phyloP scores from a whole-genome alignment of 2,329 filamentous ascomycete species.

The Thelonectria olida region DNA sequence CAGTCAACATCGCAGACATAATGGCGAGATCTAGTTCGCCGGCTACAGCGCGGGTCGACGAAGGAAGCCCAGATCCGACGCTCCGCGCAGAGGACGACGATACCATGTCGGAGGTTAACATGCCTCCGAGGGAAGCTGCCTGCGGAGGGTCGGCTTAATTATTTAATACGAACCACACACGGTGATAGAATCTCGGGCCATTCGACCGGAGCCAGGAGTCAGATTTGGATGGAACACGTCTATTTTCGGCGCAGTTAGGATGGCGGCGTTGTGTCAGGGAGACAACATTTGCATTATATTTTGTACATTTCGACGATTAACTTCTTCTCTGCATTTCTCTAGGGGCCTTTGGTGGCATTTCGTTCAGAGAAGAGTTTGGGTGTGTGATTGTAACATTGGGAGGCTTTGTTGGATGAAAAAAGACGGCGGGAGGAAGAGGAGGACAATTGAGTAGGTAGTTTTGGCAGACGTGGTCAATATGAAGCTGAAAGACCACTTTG shows the following conservation, averaged over 20 bases:
- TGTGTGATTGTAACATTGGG: conserved; percentile 15
- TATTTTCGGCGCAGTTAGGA: conserved; percentile 33
- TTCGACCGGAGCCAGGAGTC: conserved; percentile 8
- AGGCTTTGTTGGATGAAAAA: conserved; percentile 31
- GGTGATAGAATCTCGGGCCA: conserved; percentile 6
- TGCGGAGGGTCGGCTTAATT: conserved; percentile 12
- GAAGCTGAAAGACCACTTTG: not conserved
- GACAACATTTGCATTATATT: conserved; percentile 25
- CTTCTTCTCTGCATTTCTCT: conserved; percentile 27
- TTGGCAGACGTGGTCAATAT: not conserved
- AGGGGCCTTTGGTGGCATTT: conserved; percentile 20
- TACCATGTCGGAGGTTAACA: not conserved
- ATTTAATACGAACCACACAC: conserved; percentile 1
- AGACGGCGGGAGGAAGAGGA: conserved; percentile 9
- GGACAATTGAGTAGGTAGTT: not conserved
- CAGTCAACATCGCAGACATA: conserved; percentile 29
- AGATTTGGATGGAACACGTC: conserved; percentile 19
- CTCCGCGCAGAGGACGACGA: conserved; percentile 33
- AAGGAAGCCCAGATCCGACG: conserved; percentile 37
- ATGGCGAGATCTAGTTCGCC: conserved; percentile 30
- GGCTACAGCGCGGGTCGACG: conserved; percentile 27
- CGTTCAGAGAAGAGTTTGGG: conserved; percentile 14
- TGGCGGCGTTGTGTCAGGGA: conserved; percentile 34
- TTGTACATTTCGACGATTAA: conserved; percentile 32
- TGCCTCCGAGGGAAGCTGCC: conserved; percentile 6